Conservation (phyloP, 1,139 yeast species). For the Nakaseomyces sp. region DNA sequence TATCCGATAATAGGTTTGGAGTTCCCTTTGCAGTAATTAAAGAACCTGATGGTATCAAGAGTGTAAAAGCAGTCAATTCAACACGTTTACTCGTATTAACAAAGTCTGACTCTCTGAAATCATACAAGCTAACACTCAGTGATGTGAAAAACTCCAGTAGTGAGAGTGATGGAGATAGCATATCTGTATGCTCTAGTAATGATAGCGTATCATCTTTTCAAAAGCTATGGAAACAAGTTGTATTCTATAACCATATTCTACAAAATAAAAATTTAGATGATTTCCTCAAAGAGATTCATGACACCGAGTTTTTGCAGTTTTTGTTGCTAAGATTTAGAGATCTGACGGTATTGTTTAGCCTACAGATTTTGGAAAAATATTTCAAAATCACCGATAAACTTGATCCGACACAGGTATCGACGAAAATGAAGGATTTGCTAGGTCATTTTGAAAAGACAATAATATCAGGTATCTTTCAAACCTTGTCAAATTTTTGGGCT, state of each 20-base stretch:
- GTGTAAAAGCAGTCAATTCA: conserved; percentile 13
- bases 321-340: conserved; percentile 28
- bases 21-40: conserved; percentile 19
- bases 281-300: conserved; percentile 19
- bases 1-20: conserved; percentile 26
- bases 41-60: conserved; percentile 21
- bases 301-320: conserved; percentile 17
- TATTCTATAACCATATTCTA: conserved; percentile 23
- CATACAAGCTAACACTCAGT: conserved; percentile 10
- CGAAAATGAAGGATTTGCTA: conserved; percentile 2
- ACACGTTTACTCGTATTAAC: conserved; percentile 23
- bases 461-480: conserved; percentile 21
- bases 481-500: conserved; percentile 48
- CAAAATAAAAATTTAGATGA: conserved; percentile 13
- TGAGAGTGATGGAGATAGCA: conserved; percentile 12
- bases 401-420: conserved; percentile 4
- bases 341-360: conserved; percentile 25
- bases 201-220: conserved; percentile 18
- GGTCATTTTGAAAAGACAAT: conserved; percentile 17
- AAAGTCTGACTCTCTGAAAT: conserved; percentile 14
- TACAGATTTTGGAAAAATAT: conserved; percentile 21
- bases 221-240: conserved; percentile 22
- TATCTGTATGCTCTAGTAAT: conserved; percentile 16
- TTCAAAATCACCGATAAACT: conserved; percentile 11
- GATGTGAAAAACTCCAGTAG: background rate